Base-by-base conservation (phyloP, 257 asterid genomes). In the Nicotiana attenuata region DNA sequence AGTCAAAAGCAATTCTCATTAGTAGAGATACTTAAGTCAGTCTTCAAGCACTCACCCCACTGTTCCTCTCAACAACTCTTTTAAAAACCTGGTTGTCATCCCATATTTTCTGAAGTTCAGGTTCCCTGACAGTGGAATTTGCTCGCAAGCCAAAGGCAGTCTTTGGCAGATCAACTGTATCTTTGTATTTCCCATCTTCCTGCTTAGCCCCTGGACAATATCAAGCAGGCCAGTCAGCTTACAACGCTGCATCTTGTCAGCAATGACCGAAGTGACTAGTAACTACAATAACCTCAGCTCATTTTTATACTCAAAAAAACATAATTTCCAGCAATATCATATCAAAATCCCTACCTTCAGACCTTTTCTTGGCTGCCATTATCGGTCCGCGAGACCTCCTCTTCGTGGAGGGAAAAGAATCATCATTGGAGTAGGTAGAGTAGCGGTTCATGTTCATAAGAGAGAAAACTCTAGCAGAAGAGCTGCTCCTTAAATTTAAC, bases 61-160 rank as follows among this genome's bases (percentile, higher is more conserved):
- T 92, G 87, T 96, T 96, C 84, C 90, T 86, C 53, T 89, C 90
- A 63, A 89, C 85, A 28, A 90, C 92, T 89, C 91, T 92, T 82
- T 87, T 91, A 82, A 90, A 92, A 87, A 96, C 97, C 84, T 91
- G 97, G 86, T 92, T 93, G 82, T 92, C 97, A 67, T 96, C 97
- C 99, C 99, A 96, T 64, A 96, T 59, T 87, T 86, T 92, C 85
- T 96, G 99, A 86, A 96, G 88, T 88, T 96, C 99, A 53, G 97
- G 99, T 85, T 94, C 99, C 89, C 99, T 92, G 33, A 87, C 87
- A 57, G 93, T 88, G 52, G 99, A 92, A 90, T 96, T 94, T 7
- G 99, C 99, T 85, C 97, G 90, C 89, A 96, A 81, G 60, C 97
- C 94, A 89, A 96, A 96, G 52, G 96, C 88, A 38, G 99, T 93